Percentiles rank a stretch among this genome's conserved stretches.
Conservation (phyloP, 192 early-diverging fungal genomes). For the Podila clonocystis region DNA sequence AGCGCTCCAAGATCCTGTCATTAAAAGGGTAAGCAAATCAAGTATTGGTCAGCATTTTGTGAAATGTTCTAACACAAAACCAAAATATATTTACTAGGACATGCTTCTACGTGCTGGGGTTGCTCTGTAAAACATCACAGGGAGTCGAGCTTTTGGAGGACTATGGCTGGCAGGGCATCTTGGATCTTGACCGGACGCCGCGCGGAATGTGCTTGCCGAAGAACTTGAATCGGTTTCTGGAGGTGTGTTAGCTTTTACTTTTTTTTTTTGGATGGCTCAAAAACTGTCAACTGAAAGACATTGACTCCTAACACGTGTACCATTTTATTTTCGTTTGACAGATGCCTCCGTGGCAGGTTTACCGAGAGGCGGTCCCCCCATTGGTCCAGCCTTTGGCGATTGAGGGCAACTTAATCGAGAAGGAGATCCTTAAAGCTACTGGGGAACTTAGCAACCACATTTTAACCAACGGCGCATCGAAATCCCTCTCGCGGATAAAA, state of each 20-base stretch:
- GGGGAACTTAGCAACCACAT: conserved; percentile 88
- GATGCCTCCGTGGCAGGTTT: conserved; percentile 58
- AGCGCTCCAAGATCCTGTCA: conserved; percentile 73
- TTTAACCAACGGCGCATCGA: conserved; percentile 80
- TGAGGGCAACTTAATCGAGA: conserved; percentile 51
- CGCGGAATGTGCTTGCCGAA: conserved; percentile 75
- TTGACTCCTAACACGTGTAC: neutral
- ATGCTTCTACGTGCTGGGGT: conserved; percentile 76
- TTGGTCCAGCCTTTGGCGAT: conserved; percentile 44
- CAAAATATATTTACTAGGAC: conserved; percentile 59
- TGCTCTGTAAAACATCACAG: conserved; percentile 73
- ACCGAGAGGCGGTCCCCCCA: conserved; percentile 49
- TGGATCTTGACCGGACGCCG: conserved; percentile 55
- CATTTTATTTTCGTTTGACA: conserved; percentile 12
- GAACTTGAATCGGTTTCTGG: conserved; percentile 66
- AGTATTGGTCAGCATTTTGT: neutral
- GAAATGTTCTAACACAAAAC: neutral
- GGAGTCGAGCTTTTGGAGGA: conserved; percentile 78
- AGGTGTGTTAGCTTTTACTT: conserved; percentile 51
- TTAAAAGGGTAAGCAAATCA: conserved; percentile 71
- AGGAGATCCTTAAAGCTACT: conserved; percentile 75
- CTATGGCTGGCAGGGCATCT: conserved; percentile 79
- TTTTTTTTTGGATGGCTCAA: neutral
- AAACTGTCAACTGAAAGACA: neutral
- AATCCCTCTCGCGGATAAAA: conserved; percentile 71